Conservation (phyloP, 2,329 filamentous ascomycete species). For the Nemania diffusa region DNA sequence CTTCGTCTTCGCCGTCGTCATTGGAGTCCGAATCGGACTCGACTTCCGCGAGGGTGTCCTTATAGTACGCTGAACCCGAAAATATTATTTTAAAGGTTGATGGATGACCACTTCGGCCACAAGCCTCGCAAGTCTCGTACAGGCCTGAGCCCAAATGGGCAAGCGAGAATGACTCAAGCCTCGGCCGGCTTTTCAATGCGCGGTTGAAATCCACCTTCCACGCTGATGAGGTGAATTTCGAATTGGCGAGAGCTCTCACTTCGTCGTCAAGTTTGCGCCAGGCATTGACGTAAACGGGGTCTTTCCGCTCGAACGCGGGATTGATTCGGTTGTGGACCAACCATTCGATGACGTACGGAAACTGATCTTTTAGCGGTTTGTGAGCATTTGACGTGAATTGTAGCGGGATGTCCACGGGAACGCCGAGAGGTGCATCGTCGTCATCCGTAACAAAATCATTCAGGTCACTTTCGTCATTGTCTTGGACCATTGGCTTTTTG, state of each 20-base stretch:
- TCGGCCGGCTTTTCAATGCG: conserved; percentile 72
- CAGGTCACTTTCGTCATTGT: conserved; percentile 49
- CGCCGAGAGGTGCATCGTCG: conserved; percentile 66
- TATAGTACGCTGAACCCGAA: conserved; percentile 72
- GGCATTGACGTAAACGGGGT: conserved; percentile 73
- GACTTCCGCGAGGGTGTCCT: conserved; percentile 72
- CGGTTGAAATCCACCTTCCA: conserved; percentile 76
- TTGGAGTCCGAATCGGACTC: conserved; percentile 55
- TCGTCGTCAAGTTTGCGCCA: conserved; percentile 79
- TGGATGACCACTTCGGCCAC: conserved; percentile 74
- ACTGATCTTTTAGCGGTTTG: conserved; percentile 76
- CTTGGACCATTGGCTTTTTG: conserved; percentile 35
- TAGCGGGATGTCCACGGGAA: conserved; percentile 71
- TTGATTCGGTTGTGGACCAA: conserved; percentile 83
- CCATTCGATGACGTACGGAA: conserved; percentile 80
- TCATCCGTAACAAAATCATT: conserved; percentile 75
- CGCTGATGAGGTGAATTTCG: conserved; percentile 75
- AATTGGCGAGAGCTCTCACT: conserved; percentile 72
- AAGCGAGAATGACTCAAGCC: conserved; percentile 62
- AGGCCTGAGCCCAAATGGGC: conserved; percentile 49
- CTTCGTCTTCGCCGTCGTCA: conserved; percentile 49
- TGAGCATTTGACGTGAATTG: conserved; percentile 74
- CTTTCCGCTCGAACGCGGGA: conserved; percentile 70
- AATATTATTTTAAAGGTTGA: conserved; percentile 73
- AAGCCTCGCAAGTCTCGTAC: conserved; percentile 71